Evolutionary conservation across 1,284 basidiomycete species (phyloP).

Genomic region (Marasmius oreades): DNA sequence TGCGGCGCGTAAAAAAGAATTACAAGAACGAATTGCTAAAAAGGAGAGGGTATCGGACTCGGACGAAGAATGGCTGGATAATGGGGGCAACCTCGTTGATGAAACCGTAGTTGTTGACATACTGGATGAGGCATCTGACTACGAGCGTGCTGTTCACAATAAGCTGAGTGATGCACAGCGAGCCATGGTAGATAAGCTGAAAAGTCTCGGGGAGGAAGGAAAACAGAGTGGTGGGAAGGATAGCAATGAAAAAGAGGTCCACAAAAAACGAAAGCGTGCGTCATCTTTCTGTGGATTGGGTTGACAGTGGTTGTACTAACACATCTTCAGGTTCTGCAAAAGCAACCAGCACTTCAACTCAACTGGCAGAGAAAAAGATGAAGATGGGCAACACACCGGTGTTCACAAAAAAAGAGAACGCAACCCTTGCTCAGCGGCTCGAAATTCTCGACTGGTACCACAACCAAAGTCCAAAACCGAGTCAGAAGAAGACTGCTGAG

Average conservation of each 20-base stretch:
- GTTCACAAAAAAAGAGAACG: slow-evolving; percentile 20
- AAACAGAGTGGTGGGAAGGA: background rate
- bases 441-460: slow-evolving; percentile 27
- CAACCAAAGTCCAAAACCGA: slow-evolving; percentile 16
- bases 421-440: slow-evolving; percentile 21
- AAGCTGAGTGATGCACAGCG: background rate
- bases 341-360: slow-evolving; percentile 7
- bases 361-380: background rate
- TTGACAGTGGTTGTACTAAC: slow-evolving; percentile 4
- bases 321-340: slow-evolving; percentile 6
- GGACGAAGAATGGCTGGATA: slow-evolving; percentile 18
- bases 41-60: slow-evolving; percentile 5
- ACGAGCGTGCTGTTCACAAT: slow-evolving; percentile 11
- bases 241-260: background rate
- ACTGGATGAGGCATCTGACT: slow-evolving; percentile 20
- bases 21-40: background rate
- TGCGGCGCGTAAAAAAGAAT: background rate
- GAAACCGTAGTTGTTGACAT: slow-evolving; percentile 17
- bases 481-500: slow-evolving; percentile 21
- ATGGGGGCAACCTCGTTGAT: slow-evolving; percentile 17
- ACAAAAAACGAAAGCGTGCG: slow-evolving; percentile 12
- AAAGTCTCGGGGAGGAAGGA: no score
- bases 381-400: background rate
- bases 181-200: background rate
- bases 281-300: slow-evolving; percentile 4